phyloP scores from a whole-genome alignment of 345 rosid species.

The Bruguiera sexangula region DNA sequence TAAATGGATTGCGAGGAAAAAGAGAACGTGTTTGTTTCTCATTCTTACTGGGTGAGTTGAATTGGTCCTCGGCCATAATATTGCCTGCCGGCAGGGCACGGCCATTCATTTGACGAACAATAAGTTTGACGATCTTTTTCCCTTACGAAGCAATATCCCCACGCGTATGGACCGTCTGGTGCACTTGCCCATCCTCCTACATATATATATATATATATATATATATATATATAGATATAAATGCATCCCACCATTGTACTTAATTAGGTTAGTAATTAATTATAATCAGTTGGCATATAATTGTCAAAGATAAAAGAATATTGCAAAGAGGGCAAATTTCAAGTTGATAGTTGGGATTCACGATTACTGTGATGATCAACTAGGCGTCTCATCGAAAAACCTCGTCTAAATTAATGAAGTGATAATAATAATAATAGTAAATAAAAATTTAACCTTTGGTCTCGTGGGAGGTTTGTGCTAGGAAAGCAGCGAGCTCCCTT shows the following conservation, averaged over 20 bases:
- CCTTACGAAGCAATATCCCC: conserved; percentile 55
- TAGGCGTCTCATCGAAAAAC: too few relatives aligned
- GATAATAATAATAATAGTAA: background rate
- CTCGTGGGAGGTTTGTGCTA: conserved; percentile 40
- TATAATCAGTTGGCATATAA: too few relatives aligned
- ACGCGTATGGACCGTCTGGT: conserved; percentile 55
- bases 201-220: too few relatives aligned
- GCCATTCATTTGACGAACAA: conserved; percentile 39
- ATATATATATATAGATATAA: too few relatives aligned
- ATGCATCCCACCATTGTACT: background rate
- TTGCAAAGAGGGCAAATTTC: too few relatives aligned
- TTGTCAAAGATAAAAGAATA: too few relatives aligned
- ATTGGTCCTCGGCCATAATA: conserved; percentile 62
- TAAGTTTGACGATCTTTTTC: conserved; percentile 14
- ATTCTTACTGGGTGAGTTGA: conserved; percentile 49
- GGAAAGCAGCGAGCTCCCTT: conserved; percentile 41
- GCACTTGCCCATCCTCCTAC: conserved; percentile 57
- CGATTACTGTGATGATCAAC: too few relatives aligned
- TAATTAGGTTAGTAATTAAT: too few relatives aligned
- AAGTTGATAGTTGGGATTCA: too few relatives aligned
- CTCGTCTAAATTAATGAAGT: background rate
- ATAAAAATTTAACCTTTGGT: conserved; percentile 23
- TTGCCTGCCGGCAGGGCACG: conserved; percentile 48
- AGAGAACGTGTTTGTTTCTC: background rate
- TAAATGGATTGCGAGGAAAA: background rate